A percentile compares a stretch with the other conserved stretches of the same genome.
Conservation (phyloP, 2,329 filamentous ascomycete genomes). For the Cladophialophora bantiana region DNA sequence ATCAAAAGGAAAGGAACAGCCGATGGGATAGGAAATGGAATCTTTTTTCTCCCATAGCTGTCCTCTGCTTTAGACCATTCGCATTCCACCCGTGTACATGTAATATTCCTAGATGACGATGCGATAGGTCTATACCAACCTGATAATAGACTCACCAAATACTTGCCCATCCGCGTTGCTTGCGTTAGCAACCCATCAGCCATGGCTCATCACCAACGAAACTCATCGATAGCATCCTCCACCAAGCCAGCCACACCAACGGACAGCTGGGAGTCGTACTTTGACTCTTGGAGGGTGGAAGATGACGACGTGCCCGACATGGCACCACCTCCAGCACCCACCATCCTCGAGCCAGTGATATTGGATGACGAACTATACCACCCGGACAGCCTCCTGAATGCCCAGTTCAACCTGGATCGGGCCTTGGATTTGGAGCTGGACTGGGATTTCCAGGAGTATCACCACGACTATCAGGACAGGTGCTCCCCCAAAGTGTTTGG, state of each 20-base stretch:
- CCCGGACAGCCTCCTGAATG: conserved; percentile 28
- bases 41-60: not conserved
- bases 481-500: conserved; percentile 21
- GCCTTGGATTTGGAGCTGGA: conserved; percentile 25
- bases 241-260: conserved; percentile 26
- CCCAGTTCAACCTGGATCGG: conserved; percentile 27
- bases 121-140: not conserved
- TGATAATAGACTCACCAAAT: not conserved
- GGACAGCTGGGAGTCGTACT: conserved; percentile 36
- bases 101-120: not conserved
- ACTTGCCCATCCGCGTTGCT: not conserved
- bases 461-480: conserved; percentile 15
- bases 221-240: conserved; percentile 18
- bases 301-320: conserved; percentile 25
- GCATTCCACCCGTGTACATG: not conserved
- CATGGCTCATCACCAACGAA: conserved; percentile 12
- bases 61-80: not conserved
- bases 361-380: conserved; percentile 32
- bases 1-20: conserved; percentile 5
- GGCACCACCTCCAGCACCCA: conserved; percentile 6
- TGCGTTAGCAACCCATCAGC: not conserved
- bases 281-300: conserved; percentile 34
- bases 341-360: conserved; percentile 30
- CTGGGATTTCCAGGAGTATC: conserved; percentile 20
- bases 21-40: not conserved